Base-by-base conservation (phyloP, 768 basidiomycete species). In the Boletus patriciae region DNA sequence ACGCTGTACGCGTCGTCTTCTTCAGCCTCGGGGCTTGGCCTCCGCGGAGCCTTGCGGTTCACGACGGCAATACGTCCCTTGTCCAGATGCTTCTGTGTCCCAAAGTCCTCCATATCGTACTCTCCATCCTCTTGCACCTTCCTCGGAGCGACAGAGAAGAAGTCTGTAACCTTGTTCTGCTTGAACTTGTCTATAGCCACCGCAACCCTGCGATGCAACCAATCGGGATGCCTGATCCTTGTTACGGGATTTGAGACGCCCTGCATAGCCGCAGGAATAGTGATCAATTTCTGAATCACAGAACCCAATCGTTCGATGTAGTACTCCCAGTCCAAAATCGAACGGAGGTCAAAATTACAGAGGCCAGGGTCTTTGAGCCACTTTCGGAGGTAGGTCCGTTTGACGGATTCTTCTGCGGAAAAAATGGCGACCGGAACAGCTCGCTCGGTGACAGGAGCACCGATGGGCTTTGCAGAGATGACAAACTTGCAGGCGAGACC, bases 401-500 rank as follows among this genome's bases (percentile, higher is more conserved):
- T 98, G 63, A 98, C 82, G 59, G 82, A 83, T 57, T 94, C 90
- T 67, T 98, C 97, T 0, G 97, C 92, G 10, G 94, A 93, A 73
- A 99, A 99, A 63, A 99, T 98, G 18, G 97, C 97, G 16, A 99
- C 85, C 6, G 97, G 97, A 45, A 99, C 85, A 10, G 96, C 97
- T 46, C 97, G 86, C 59, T 98, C 97, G 6, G 97, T 98, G 62
- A 99, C 94, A 2, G 97, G 94, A 1, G 96, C 91, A 2, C 95
- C 95, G 16, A 81, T 76, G 3, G 97, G 97, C 66, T 90, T 91
- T 3, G 90, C 89, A 25, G 96, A 98, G 67, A 99, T 98, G 78
- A 99, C 94, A 74, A 99, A 99, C 69, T 94, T 94, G 81, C 97
- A 98, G 10, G 97, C 92, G 18, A 99, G 85, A 55, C 97, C 97